These are phyloP conservation scores for Trametes versicolor DNA, from an alignment of 1,284 basidiomycete genomes.

Conservation along the genomic window DNA sequence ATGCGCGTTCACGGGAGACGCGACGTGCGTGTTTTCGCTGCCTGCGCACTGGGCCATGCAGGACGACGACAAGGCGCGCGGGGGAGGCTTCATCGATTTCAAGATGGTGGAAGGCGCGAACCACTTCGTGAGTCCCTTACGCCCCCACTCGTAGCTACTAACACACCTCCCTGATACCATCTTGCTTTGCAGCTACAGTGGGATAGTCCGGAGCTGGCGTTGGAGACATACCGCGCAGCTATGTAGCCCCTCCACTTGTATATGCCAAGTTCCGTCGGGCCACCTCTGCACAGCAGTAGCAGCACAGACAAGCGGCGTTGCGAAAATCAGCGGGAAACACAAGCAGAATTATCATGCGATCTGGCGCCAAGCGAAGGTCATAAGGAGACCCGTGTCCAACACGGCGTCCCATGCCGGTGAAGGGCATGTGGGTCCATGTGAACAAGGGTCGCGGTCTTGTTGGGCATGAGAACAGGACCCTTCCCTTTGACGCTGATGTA, in stretches of 20 bases:
- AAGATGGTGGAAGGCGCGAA: constrained; percentile 40
- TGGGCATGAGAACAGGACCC: neutral
- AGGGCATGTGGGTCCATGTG: too few relatives aligned
- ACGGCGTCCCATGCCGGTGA: too few relatives aligned
- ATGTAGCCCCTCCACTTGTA: neutral
- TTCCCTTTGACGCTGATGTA: too few relatives aligned
- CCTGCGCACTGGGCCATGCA: constrained; percentile 41
- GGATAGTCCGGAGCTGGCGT: constrained; percentile 14
- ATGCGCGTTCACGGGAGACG: constrained; percentile 31
- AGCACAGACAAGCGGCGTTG: too few relatives aligned
- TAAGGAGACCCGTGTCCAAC: too few relatives aligned
- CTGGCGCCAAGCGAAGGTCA: too few relatives aligned
- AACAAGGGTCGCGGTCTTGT: neutral
- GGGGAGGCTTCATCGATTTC: constrained; percentile 39
- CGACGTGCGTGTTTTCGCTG: constrained; percentile 30
- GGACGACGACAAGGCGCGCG: constrained; percentile 34
- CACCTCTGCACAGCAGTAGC: too few relatives aligned
- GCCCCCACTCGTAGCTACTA: too few relatives aligned
- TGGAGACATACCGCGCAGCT: neutral
- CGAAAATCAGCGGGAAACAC: too few relatives aligned
- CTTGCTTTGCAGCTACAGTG: constrained; percentile 8
- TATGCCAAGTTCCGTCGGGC: too few relatives aligned
- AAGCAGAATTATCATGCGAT: too few relatives aligned
- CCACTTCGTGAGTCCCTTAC: constrained; percentile 42
- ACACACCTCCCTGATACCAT: neutral